These are phyloP conservation scores for Leucocoprinus birnbaumii DNA, from an alignment of 768 basidiomycete genomes.

Conservation along the genomic window DNA sequence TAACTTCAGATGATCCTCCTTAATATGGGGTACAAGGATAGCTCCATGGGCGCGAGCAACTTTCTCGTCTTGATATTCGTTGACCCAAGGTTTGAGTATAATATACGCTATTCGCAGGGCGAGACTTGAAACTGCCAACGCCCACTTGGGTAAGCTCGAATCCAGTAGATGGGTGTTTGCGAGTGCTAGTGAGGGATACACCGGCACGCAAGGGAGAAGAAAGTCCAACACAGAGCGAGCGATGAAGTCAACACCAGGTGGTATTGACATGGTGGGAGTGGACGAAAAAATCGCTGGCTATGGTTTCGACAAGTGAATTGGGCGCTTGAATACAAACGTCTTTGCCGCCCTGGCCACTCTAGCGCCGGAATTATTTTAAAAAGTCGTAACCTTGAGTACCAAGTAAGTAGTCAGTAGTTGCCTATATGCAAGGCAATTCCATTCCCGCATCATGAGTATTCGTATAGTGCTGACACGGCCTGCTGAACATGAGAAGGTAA, in stretches of 20 bases:
- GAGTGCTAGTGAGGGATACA: background rate
- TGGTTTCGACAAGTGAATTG: too few relatives aligned
- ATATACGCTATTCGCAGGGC: background rate
- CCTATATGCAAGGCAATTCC: too few relatives aligned
- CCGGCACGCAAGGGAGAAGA: background rate
- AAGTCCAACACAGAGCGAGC: background rate
- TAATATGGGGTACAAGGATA: slow-evolving; percentile 12
- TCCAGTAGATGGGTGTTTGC: background rate
- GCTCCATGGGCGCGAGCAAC: slow-evolving; percentile 14
- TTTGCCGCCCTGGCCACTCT: too few relatives aligned
- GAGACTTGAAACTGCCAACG: background rate
- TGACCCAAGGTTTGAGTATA: background rate
- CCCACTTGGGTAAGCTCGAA: background rate
- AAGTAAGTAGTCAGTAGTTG: too few relatives aligned
- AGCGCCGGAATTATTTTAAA: too few relatives aligned
- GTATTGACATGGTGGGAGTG: background rate
- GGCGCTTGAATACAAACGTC: too few relatives aligned
- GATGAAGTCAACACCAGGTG: background rate
- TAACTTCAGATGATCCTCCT: background rate
- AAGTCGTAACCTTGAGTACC: too few relatives aligned
- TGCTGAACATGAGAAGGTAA: too few relatives aligned
- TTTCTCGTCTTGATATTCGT: slow-evolving; percentile 2
- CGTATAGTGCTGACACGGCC: too few relatives aligned
- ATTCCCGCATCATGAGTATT: too few relatives aligned
- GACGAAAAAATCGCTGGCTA: too few relatives aligned